phyloP scores from a whole-genome alignment of 192 early-diverging fungal genomes.

The Backusella sp. region DNA sequence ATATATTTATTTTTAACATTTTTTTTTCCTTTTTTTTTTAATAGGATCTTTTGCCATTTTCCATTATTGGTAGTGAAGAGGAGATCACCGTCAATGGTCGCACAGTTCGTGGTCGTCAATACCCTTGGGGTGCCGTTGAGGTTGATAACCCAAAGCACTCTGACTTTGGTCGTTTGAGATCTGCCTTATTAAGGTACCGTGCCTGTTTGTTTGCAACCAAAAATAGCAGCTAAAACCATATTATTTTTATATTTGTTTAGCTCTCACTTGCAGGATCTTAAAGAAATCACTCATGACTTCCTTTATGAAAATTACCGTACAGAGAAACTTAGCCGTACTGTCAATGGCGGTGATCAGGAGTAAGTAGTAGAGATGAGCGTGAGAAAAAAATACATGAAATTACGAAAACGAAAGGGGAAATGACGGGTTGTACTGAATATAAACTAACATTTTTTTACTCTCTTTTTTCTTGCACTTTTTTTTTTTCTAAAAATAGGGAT shows the following conservation, averaged over 20 bases:
- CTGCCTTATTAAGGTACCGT: conserved; percentile 73
- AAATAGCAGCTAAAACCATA: not conserved
- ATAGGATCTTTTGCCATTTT: conserved; percentile 83
- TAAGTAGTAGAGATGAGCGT: conserved; percentile 8
- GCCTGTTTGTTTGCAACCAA: not conserved
- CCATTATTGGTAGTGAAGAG: conserved; percentile 94
- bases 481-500: conserved; percentile 15
- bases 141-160: conserved; percentile 98
- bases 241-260: conserved; percentile 39
- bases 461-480: not conserved
- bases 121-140: conserved; percentile 97
- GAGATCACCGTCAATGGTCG: conserved; percentile 83
- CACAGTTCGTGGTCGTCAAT: conserved; percentile 86
- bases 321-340: conserved; percentile 70
- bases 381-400: not conserved
- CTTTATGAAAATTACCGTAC: conserved; percentile 97
- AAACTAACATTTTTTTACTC: not conserved
- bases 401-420: not conserved
- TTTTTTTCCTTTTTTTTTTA: not conserved
- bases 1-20: not conserved
- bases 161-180: conserved; percentile 94
- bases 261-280: conserved; percentile 96
- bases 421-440: not conserved
- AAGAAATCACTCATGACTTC: conserved; percentile 94
- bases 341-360: conserved; percentile 48